Base-by-base conservation (phyloP, 2,329 filamentous ascomycete genomes). In the Diaporthe aspalathi region DNA sequence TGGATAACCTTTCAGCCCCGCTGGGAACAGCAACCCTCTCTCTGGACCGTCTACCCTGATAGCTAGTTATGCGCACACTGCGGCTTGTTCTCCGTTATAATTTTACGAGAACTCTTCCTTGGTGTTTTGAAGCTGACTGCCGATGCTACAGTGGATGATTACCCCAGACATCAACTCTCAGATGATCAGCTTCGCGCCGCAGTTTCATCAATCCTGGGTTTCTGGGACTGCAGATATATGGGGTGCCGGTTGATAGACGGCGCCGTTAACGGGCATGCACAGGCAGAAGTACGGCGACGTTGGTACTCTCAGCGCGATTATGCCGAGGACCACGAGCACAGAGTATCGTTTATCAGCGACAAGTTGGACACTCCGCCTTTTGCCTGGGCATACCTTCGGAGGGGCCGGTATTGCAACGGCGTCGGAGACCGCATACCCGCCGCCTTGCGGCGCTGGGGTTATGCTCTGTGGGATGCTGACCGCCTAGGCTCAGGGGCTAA, bases 351-450 rank as follows among this genome's bases (percentile, higher is more conserved):
- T 14, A 16, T 56, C 7, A 35, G 65, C 9, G 65, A 67, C 22
- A 43, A 14, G 1, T 22, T 45, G 24, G 65, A 40, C 32, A 27
- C 12, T 17, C 65, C 65, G 35, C 65, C 65, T 14, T 35, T 67
- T 40, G 35, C 65, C 50, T 67, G 65, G 65, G 27, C 56, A n/a
- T 50, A 56, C 38, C 45, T 56, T 20, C 56, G 65, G 65, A 32
- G 27, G 22, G 29, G 49, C 49, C 32, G 56, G 49, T 67, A 56
- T 22, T 56, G 65, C 35, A 67, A 67, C 12, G n/a, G 54, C 35
- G 29, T 45, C 14, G 65, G 65, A n/a, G 16, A 5, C 38, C 16
- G 17, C 38, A 52, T 52, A 52, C n/a, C 22, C n/a, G 5, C 5
- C 5, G 22, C 8, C 4, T 38, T 67, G 14, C 49, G 65, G 38